These are phyloP conservation scores for Nakataea oryzae DNA, from an alignment of 2,329 filamentous ascomycete genomes.

Conservation along the genomic window DNA sequence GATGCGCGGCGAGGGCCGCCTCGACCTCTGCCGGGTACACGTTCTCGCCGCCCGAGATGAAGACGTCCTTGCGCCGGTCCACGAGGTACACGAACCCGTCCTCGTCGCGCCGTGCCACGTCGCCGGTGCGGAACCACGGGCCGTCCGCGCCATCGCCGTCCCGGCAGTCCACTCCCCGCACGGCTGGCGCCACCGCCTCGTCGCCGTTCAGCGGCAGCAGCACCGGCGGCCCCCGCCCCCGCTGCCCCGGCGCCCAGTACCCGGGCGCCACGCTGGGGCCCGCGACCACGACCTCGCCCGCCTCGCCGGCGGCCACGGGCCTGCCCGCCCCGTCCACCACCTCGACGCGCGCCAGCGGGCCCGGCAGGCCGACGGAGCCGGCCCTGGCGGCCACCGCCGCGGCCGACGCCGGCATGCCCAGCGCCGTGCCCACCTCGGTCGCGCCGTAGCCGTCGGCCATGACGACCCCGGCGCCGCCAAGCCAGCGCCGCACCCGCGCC, in stretches of 20 bases:
- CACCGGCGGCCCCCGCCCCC: not conserved
- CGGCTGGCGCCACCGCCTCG: not conserved
- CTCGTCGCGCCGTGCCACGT: conserved; percentile 3
- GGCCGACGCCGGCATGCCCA: conserved; percentile 5
- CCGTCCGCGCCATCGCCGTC: not conserved
- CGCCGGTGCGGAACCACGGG: conserved; percentile 4
- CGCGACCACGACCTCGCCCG: conserved; percentile 3
- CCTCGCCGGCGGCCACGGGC: not conserved
- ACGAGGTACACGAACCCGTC: conserved; percentile 8
- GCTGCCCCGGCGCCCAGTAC: conserved; percentile 1
- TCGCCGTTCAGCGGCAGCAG: not conserved
- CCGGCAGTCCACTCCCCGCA: no score
- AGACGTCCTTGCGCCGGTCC: conserved; percentile 7
- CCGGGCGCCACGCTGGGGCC: conserved; percentile 2
- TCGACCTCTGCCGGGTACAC: conserved; percentile 10
- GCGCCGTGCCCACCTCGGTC: conserved; percentile 5
- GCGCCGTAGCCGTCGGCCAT: conserved; percentile 8
- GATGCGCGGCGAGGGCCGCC: conserved; percentile 6
- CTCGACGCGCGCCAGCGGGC: not conserved
- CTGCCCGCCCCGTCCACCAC: conserved; percentile 1
- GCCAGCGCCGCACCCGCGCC: conserved; percentile 3
- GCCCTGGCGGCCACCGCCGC: not conserved
- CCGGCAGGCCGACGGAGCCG: not conserved
- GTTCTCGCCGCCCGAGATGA: conserved; percentile 9
- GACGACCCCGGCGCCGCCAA: conserved; percentile 3